These are phyloP conservation scores for Litchi chinensis DNA, from an alignment of 345 rosid genomes.

Conservation along the genomic window DNA sequence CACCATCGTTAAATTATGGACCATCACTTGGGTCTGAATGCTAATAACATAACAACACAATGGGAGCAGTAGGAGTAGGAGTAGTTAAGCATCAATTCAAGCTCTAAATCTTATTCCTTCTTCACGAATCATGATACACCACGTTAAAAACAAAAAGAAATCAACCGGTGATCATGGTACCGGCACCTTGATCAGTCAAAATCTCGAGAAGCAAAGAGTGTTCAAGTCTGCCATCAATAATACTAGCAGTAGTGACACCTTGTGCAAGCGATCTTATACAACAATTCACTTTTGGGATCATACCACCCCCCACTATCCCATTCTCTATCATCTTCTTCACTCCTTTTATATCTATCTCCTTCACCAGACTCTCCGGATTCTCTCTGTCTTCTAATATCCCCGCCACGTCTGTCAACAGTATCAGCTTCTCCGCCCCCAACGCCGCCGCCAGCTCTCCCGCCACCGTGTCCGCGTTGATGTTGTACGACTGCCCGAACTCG, in stretches of 20 bases:
- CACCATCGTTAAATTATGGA: no score
- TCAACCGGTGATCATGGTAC: conserved; percentile 88
- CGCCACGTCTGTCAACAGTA: conserved; percentile 78
- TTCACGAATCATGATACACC: not conserved
- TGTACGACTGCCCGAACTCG: conserved; percentile 69
- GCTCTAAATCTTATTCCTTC: not conserved
- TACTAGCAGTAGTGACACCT: conserved; percentile 87
- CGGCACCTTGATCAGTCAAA: conserved; percentile 83
- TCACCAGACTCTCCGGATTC: conserved; percentile 73
- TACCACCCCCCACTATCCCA: conserved; percentile 83
- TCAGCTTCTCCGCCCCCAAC: conserved; percentile 85
- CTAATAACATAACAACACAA: no score
- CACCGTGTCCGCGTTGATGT: conserved; percentile 90
- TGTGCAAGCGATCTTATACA: conserved; percentile 81
- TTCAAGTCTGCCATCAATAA: conserved; percentile 77
- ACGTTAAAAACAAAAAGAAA: not conserved
- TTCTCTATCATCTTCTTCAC: conserved; percentile 75
- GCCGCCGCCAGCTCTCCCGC: conserved; percentile 96
- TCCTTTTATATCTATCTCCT: conserved; percentile 81
- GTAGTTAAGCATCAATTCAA: no score
- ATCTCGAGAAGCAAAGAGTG: conserved; percentile 87
- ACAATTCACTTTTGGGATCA: conserved; percentile 90
- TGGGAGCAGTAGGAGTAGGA: no score
- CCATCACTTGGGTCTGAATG: not conserved
- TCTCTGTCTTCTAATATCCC: conserved; percentile 71